Evolutionary conservation across 2,329 filamentous ascomycete genomes (phyloP), one percentile per base, ranked within the genome.

Genomic region (Neofusicoccum laricinum): DNA sequence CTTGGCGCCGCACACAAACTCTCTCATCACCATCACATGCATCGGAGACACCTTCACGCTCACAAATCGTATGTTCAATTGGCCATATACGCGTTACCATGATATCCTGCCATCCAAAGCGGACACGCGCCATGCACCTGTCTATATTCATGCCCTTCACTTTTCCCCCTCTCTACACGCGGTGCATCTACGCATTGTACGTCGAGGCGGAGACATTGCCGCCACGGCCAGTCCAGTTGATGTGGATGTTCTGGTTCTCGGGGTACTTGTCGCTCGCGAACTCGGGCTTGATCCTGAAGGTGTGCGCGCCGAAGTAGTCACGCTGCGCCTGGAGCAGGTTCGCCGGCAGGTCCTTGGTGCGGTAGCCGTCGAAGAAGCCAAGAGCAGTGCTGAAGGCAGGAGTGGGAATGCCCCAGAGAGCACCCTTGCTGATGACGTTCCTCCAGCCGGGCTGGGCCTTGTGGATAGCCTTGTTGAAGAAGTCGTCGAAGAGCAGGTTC

Each of bases 401-500:
- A 64, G 92, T 95, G 70, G 95, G 95, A 77, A 99, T 96, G 81
- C 95, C 95, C 82, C 96, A 92, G 69, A 96, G 86, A 69, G 94
- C 93, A 71, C 91, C 87, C 88, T 96, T 96, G 83, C 90, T 86
- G 72, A 99, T 90, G 70, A 96, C 90, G 77, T 79, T 75, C 74
- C 77, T 76, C 77, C 77, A 79, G 62, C 77, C 77, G 61, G 77
- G 64, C 85, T 99, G 95, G 66, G 95, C 95, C 77, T 90, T 91
- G 89, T 97, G 90, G 81, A 99, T 99, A 74, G 95, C 95, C 84
- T 95, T 92, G 87, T 96, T 97, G 91, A 99, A 99, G 89, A 99
- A 99, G 79, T 96, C 91, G 80, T 97, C 92, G 81, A 98, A 99
- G 72, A 99, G 88, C 72, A 99, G 84, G 87, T 99, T 99, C 89